phyloP scores from a whole-genome alignment of 2,329 filamentous ascomycete species.

The Neonectria neomacrospora region DNA sequence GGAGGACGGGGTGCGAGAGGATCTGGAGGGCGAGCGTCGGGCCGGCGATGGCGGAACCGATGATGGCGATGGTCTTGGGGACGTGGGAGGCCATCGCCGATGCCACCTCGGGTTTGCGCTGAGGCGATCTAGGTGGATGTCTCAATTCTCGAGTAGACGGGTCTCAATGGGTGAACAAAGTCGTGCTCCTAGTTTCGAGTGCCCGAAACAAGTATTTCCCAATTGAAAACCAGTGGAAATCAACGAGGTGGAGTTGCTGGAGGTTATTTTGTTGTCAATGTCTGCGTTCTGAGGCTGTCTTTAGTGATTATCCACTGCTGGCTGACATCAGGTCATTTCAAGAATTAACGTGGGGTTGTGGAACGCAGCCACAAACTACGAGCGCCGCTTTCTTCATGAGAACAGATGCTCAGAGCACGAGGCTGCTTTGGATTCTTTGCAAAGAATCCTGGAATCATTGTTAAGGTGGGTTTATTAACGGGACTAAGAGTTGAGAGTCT shows the following conservation, averaged over 20 bases:
- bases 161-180: background rate
- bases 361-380: background rate
- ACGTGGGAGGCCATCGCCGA: background rate
- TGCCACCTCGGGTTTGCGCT: background rate
- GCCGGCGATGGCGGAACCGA: conserved; percentile 35
- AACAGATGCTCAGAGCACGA: background rate
- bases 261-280: background rate
- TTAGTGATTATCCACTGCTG: background rate
- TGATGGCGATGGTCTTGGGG: conserved; percentile 33
- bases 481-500: background rate
- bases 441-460: background rate
- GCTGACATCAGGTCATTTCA: conserved; percentile 1
- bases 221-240: too few relatives aligned
- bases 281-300: background rate
- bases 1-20: conserved; percentile 30
- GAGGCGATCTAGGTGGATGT: background rate
- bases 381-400: background rate
- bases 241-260: background rate
- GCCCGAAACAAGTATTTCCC: too few relatives aligned
- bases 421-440: background rate
- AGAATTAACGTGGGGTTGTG: background rate
- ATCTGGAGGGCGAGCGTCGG: conserved; percentile 36
- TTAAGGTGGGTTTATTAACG: background rate
- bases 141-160: background rate
- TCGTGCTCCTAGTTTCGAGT: background rate